Conservation (phyloP, 2,329 filamentous ascomycete genomes). For the Trichoderma breve region DNA sequence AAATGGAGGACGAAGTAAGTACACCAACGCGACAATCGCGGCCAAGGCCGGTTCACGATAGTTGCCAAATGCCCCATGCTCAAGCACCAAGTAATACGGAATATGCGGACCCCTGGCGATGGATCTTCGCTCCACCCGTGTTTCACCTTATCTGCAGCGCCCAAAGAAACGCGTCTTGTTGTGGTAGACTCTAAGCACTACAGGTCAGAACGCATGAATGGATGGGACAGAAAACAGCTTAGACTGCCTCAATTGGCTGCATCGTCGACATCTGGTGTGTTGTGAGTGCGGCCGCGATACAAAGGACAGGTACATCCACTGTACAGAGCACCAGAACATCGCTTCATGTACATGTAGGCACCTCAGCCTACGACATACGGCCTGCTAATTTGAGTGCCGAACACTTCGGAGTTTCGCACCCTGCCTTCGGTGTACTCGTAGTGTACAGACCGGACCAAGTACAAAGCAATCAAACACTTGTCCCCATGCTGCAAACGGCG, state of each 20-base stretch:
- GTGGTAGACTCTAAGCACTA: neutral
- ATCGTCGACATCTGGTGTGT: neutral
- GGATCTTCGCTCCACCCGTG: conserved; percentile 18
- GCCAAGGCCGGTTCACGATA: neutral
- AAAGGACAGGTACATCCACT: neutral
- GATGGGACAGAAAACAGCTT: neutral
- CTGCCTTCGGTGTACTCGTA: neutral
- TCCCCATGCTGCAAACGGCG: neutral
- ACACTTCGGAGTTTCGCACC: neutral
- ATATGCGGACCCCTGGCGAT: conserved; percentile 9
- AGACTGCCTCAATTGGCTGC: neutral
- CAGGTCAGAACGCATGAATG: neutral
- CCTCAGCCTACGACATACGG: neutral
- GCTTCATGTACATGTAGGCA: neutral
- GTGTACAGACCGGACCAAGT: neutral
- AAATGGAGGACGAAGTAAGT: neutral
- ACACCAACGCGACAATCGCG: neutral
- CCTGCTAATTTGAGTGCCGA: neutral
- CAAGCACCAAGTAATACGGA: neutral
- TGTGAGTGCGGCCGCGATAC: neutral
- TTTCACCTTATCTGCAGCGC: conserved; percentile 19
- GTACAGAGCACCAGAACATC: neutral
- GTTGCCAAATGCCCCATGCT: neutral
- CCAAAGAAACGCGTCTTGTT: neutral
- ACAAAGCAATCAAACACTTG: neutral